These are phyloP conservation scores for Pelargonium nanum DNA, from an alignment of 345 rosid species.

Conservation along the genomic window DNA sequence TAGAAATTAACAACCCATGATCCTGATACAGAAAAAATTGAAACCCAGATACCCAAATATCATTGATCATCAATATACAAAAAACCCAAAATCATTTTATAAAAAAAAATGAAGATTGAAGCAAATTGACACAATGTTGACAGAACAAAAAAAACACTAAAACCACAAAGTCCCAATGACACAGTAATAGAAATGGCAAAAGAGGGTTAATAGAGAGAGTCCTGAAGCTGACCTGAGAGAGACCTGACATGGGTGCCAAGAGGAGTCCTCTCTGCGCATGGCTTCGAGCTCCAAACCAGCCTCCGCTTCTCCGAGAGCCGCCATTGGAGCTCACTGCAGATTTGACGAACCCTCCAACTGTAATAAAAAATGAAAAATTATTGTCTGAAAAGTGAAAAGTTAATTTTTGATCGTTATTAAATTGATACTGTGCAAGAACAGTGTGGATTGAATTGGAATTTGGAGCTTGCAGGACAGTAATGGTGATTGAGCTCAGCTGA, in stretches of 20 bases:
- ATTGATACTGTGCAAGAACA: too few species aligned
- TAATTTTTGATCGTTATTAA: too few species aligned
- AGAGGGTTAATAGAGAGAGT: neutral
- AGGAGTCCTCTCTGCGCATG: constrained; percentile 13
- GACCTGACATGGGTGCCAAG: constrained; percentile 17
- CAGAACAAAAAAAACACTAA: too few species aligned
- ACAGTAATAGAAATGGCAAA: neutral
- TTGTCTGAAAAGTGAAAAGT: too few species aligned
- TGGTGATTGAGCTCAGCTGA: too few species aligned
- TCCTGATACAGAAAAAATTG: too few species aligned
- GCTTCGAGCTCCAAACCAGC: constrained; percentile 12
- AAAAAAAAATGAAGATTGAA: too few species aligned
- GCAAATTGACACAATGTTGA: neutral
- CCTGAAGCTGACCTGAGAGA: constrained; percentile 9
- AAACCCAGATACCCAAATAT: too few species aligned
- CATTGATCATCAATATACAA: neutral
- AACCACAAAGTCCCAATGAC: neutral
- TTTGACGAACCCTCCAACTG: neutral
- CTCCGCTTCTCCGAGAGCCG: neutral
- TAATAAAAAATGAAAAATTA: too few species aligned
- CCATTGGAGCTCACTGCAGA: constrained; percentile 4
- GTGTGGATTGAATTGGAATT: too few species aligned
- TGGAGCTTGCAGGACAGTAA: too few species aligned
- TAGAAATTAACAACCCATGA: neutral
- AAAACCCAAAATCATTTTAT: neutral